Evolutionary conservation across 108 stramenopile genomes (phyloP).

Genomic region (Nitzschia palea): DNA sequence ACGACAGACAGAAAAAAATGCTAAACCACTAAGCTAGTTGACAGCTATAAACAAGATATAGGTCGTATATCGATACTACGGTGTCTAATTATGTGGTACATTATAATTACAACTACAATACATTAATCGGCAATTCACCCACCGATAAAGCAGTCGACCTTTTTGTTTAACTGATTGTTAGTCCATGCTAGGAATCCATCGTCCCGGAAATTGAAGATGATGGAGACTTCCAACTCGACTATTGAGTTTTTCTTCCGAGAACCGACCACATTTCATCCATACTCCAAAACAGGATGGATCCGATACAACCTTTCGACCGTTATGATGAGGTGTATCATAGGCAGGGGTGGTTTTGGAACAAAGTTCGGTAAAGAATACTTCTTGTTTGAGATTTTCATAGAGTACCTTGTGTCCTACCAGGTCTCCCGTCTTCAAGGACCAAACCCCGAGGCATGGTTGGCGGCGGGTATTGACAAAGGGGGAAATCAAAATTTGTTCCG

Average conservation of each 20-base stretch:
- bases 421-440: constrained; percentile 26
- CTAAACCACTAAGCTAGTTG: too few species aligned
- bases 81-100: too few species aligned
- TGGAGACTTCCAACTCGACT: constrained; percentile 23
- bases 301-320: not conserved
- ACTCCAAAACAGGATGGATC: constrained; percentile 15
- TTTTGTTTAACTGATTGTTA: too few species aligned
- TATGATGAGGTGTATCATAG: not conserved
- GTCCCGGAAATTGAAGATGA: constrained; percentile 9
- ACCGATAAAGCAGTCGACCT: too few species aligned
- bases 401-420: constrained; percentile 21
- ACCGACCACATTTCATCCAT: constrained; percentile 34
- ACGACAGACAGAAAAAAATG: too few species aligned
- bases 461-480: constrained; percentile 19
- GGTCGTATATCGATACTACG: too few species aligned
- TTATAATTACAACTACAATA: too few species aligned
- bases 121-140: too few species aligned
- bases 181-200: too few species aligned
- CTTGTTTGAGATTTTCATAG: not conserved
- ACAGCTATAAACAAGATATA: too few species aligned
- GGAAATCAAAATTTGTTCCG: constrained; percentile 15
- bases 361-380: constrained; percentile 20
- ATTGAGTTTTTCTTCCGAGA: constrained; percentile 3
- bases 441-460: constrained; percentile 29
- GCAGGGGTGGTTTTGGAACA: constrained; percentile 18